Base-by-base conservation (phyloP, 192 early-diverging fungal species). In the Backusella tuberculispora region DNA sequence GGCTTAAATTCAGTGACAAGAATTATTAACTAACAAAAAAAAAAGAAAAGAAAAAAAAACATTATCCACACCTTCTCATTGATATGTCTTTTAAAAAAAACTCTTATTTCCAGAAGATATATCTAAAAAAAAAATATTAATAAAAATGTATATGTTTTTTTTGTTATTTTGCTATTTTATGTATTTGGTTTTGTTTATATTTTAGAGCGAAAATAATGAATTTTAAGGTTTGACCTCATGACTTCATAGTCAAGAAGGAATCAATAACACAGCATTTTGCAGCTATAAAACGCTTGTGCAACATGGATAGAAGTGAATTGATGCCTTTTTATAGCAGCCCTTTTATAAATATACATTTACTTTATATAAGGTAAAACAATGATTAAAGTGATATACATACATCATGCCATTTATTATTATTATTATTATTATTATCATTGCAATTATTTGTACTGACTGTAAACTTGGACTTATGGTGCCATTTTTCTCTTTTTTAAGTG, bases 151-250 rank as follows among this genome's bases (percentile, higher is more conserved):
- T 50, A 6, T 48, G 15, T 50, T 50, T n/a, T 19, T 50, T 50
- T 50, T 15, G 15, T 50, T 50, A 48, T 17, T 48, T 48, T 15
- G 2, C 6, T 50, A 34, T 34, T 34, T 34, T 34, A 0, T 50
- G 47, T 5, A n/a, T 50, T 50, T 6, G 1, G 15, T 17, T 6
- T 7, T n/a, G 5, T 14, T 48, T 34, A 34, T 2, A 48, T 48
- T 48, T 5, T 19, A 48, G 47, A 5, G 47, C 15, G 47, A 48
- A 48, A 48, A 48, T n/a, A 48, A 50, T 19, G 6, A 17, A n/a
- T 48, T 48, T 48, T 48, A 48, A 48, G n/a, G 17, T 48, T 48
- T n/a, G 46, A n/a, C 46, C 46, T 48, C 15, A n/a, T 48, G 46
- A 48, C 17, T 48, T 48, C 2, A 12, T 48, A 5, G 14, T n/a